Percentiles rank a stretch among this genome's conserved stretches.
phyloP scores from a whole-genome alignment of 2,329 filamentous ascomycete species.

The Pleoardoris graminearum region DNA sequence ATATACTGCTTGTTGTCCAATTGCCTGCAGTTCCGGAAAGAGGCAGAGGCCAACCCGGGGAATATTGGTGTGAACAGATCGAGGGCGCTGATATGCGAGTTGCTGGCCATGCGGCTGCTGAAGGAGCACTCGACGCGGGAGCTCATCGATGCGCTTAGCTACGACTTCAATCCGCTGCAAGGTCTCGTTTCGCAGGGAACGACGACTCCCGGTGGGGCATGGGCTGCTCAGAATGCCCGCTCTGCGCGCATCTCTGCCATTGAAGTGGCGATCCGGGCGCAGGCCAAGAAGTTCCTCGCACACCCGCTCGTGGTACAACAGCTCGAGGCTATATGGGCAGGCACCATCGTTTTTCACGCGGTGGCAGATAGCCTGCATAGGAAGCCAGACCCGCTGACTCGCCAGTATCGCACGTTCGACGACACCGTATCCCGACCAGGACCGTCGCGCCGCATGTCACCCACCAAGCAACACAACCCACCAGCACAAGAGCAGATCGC shows the following conservation, averaged over 20 bases:
- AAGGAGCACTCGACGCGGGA: conserved; percentile 89
- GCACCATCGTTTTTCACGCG: conserved; percentile 92
- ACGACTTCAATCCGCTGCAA: conserved; percentile 92
- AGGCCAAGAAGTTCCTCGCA: conserved; percentile 88
- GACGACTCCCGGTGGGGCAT: conserved; percentile 30
- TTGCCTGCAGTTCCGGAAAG: conserved; percentile 89
- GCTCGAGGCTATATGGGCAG: conserved; percentile 96
- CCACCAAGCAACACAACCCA: conserved; percentile 21
- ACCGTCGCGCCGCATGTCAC: conserved; percentile 35
- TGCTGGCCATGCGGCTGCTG: conserved; percentile 84
- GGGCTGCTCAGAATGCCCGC: conserved; percentile 44
- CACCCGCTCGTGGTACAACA: conserved; percentile 92
- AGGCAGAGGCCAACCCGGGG: conserved; percentile 77
- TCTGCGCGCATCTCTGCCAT: conserved; percentile 83
- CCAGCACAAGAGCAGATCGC: conserved; percentile 22
- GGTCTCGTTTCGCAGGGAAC: conserved; percentile 62
- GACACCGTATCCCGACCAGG: conserved; percentile 34
- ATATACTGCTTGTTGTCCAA: conserved; percentile 92
- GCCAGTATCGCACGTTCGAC: conserved; percentile 24
- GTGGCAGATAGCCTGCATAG: conserved; percentile 84
- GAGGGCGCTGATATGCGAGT: conserved; percentile 84
- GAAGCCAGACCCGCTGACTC: conserved; percentile 45
- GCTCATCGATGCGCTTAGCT: conserved; percentile 89
- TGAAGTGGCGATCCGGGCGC: conserved; percentile 89
- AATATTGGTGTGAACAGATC: conserved; percentile 84